Evolutionary conservation across 495 filamentous ascomycete species (phyloP).

Genomic region (Aspergillus cristatus): DNA sequence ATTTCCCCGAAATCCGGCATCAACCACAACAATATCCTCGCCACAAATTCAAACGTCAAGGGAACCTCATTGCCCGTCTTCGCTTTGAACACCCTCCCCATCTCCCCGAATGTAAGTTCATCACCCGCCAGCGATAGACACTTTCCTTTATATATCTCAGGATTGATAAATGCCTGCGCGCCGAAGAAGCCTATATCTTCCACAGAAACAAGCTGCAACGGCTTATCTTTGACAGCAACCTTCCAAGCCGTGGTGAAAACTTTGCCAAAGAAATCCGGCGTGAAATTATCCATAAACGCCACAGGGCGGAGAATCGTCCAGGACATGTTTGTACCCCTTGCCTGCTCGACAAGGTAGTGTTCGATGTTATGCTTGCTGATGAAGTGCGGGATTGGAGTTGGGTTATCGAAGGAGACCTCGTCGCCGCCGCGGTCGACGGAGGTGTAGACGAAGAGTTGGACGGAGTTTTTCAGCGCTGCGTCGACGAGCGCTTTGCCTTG

Average conservation of each 20-base stretch:
- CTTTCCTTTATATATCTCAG: constrained; percentile 34
- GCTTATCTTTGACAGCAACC: constrained; percentile 35
- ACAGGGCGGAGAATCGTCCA: constrained; percentile 57
- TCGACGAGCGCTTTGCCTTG: constrained; percentile 59
- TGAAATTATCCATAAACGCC: constrained; percentile 60
- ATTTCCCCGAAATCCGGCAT: constrained; percentile 47
- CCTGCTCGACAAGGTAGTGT: constrained; percentile 42
- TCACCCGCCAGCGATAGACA: constrained; percentile 50
- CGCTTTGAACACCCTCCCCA: constrained; percentile 39
- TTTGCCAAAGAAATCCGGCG: constrained; percentile 47
- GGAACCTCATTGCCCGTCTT: constrained; percentile 41
- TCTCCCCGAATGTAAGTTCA: constrained; percentile 43
- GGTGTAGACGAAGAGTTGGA: constrained; percentile 56
- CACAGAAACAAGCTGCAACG: constrained; percentile 49
- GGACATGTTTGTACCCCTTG: constrained; percentile 34
- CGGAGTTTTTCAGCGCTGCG: constrained; percentile 43
- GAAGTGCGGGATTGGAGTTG: constrained; percentile 57
- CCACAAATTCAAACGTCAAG: constrained; percentile 25
- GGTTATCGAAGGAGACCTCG: constrained; percentile 38
- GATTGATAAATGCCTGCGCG: constrained; percentile 48
- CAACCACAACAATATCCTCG: constrained; percentile 21
- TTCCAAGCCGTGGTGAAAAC: constrained; percentile 47
- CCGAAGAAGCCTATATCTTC: constrained; percentile 58
- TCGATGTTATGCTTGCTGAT: constrained; percentile 56
- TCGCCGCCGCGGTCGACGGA: constrained; percentile 62